Percentiles rank a stretch among this genome's conserved stretches.
phyloP scores from a whole-genome alignment of 169 alveolate species.

The Neospora caninum region DNA sequence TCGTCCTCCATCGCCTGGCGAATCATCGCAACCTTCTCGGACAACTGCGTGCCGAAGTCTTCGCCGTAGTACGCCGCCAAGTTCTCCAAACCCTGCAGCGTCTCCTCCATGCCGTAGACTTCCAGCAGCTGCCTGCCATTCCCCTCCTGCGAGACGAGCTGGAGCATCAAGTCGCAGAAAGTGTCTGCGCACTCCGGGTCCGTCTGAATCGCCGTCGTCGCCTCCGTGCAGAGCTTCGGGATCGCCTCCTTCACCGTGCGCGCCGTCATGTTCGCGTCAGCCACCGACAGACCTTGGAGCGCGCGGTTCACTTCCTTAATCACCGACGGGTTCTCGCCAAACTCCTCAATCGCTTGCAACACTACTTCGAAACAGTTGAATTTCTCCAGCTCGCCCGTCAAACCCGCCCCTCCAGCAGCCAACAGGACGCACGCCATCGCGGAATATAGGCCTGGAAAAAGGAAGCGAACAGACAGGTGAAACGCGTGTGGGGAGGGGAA shows the following conservation, averaged over 20 bases:
- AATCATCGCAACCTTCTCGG: conserved; percentile 65
- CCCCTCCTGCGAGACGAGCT: conserved; percentile 60
- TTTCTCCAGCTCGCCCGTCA: conserved; percentile 62
- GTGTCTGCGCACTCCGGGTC: conserved; percentile 64
- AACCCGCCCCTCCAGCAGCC: conserved; percentile 63
- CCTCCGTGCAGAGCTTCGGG: conserved; percentile 65
- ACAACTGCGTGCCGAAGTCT: conserved; percentile 48
- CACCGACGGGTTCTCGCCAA: conserved; percentile 60
- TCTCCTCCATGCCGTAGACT: conserved; percentile 61
- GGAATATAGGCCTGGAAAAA: conserved; percentile 28
- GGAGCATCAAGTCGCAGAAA: conserved; percentile 65
- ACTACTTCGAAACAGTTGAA: conserved; percentile 61
- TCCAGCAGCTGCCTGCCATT: conserved; percentile 65
- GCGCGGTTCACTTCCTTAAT: conserved; percentile 64
- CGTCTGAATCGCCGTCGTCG: conserved; percentile 52
- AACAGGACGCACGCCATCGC: conserved; percentile 63
- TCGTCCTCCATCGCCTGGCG: conserved; percentile 71
- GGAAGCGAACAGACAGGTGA: neutral
- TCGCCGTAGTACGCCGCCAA: conserved; percentile 50
- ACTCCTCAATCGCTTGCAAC: conserved; percentile 66
- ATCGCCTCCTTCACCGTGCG: conserved; percentile 67
- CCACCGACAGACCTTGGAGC: conserved; percentile 62
- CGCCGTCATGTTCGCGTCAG: conserved; percentile 64
- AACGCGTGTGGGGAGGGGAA: neutral
- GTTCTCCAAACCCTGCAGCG: conserved; percentile 40